These are phyloP conservation scores for Aspergillus sp. DNA, from an alignment of 2,329 filamentous ascomycete species.

Conservation along the genomic window DNA sequence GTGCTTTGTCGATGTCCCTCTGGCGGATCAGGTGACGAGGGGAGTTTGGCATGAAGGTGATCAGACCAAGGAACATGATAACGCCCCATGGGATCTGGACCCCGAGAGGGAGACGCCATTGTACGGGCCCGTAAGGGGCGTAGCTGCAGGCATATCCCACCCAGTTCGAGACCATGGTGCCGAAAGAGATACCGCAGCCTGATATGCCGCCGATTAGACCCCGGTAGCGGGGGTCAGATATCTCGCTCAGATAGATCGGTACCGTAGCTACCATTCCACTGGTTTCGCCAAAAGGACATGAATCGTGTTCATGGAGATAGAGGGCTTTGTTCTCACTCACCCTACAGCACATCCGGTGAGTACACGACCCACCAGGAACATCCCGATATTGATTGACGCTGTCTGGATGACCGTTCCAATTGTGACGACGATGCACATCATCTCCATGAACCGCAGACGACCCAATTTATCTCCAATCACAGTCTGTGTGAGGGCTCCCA, in stretches of 20 bases:
- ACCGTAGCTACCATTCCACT: slow-evolving; percentile 46
- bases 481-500: slow-evolving; percentile 48
- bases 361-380: slow-evolving; percentile 45
- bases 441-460: slow-evolving; percentile 47
- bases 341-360: slow-evolving; percentile 42
- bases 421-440: slow-evolving; percentile 48
- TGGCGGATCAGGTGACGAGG: slow-evolving; percentile 46
- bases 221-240: slow-evolving; percentile 41
- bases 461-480: slow-evolving; percentile 47
- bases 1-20: slow-evolving; percentile 43
- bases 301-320: background rate
- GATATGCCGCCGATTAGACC: slow-evolving; percentile 49
- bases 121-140: slow-evolving; percentile 44
- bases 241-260: slow-evolving; percentile 50
- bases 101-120: slow-evolving; percentile 49
- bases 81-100: slow-evolving; percentile 51
- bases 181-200: slow-evolving; percentile 48
- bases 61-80: slow-evolving; percentile 46
- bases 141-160: slow-evolving; percentile 49
- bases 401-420: slow-evolving; percentile 49
- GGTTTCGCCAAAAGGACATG: background rate
- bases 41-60: slow-evolving; percentile 50
- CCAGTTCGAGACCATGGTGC: slow-evolving; percentile 52
- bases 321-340: slow-evolving; percentile 18
- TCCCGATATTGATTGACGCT: slow-evolving; percentile 47